These are phyloP conservation scores for Arachnopeziza araneosa DNA, from an alignment of 2,329 filamentous ascomycete genomes.

Conservation along the genomic window DNA sequence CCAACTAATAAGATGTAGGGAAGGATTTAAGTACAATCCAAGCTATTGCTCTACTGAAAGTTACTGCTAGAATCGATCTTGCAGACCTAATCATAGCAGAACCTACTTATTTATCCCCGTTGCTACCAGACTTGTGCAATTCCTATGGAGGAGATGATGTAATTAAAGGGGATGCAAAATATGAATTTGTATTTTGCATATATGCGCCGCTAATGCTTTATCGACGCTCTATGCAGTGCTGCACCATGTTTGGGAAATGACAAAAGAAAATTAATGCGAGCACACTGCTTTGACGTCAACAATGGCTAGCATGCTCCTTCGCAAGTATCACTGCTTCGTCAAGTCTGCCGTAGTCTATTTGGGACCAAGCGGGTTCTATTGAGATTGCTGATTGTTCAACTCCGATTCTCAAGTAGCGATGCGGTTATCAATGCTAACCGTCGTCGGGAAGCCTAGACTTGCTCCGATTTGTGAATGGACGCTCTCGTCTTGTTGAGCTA, in stretches of 20 bases:
- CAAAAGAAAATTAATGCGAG: neutral
- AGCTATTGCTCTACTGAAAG: neutral
- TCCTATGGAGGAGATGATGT: neutral
- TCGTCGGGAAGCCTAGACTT: neutral
- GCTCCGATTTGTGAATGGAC: neutral
- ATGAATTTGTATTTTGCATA: neutral
- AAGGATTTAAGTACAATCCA: neutral
- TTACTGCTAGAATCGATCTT: neutral
- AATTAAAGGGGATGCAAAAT: neutral
- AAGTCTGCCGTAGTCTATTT: neutral
- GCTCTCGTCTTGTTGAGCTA: slow-evolving; percentile 1
- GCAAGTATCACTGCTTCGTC: neutral
- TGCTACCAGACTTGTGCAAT: neutral
- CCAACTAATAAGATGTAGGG: neutral
- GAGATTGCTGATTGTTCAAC: neutral
- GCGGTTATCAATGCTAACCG: neutral
- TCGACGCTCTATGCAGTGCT: neutral
- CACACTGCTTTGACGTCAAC: neutral
- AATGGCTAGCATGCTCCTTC: neutral
- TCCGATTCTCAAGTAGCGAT: neutral
- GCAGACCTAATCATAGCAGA: neutral
- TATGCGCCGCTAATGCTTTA: neutral
- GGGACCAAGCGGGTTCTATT: neutral
- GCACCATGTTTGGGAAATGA: neutral
- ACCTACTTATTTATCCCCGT: neutral